Evolutionary conservation across 305 asterid species (phyloP), one percentile per base, ranked within the genome.

Genomic region (Solanum hybrid): DNA sequence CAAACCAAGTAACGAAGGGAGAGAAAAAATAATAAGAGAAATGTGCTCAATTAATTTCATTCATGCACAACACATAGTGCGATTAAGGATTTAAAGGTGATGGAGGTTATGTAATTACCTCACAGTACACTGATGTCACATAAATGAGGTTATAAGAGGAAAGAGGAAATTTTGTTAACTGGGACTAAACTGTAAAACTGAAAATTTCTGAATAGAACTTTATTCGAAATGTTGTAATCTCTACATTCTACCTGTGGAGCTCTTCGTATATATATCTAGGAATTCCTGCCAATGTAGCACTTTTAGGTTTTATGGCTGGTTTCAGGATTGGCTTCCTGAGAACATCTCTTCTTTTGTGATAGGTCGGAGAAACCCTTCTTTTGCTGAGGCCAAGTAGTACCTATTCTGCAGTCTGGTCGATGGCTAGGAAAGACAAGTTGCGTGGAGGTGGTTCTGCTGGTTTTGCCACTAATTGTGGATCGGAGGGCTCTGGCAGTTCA

Each of bases 401-500:
- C 31, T 31, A 32, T 84, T 45, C 88, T 84, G 27, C 88, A 84
- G 39, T 29, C 88, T 76, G 81, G 38, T 51, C 41, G 72, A 84
- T 94, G 97, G 97, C 96, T 89, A 93, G 92, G 95, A 95, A 92
- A 92, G 95, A 92, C 89, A 94, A 95, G 90, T 93, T 94, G 82
- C 92, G 89, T 17, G 94, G 92, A 39, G 95, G 95, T 51, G 91
- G 93, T 93, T 90, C 96, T 15, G 81, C 94, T 87, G 93, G 94
- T 87, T 91, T 92, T 89, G 96, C 92, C 89, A 91, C 95, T 37
- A 95, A 82, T 87, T 92, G 89, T 90, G 99, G 93, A 91, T 95
- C 96, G 27, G 98, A 95, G 86, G 98, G 95, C 32, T 95, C 99
- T 73, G 97, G 94, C 89, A 93, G 95, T 90, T 95, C 96, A 0